Conservation (phyloP, 129 eudicot genomes). For the Arctium lappa region DNA sequence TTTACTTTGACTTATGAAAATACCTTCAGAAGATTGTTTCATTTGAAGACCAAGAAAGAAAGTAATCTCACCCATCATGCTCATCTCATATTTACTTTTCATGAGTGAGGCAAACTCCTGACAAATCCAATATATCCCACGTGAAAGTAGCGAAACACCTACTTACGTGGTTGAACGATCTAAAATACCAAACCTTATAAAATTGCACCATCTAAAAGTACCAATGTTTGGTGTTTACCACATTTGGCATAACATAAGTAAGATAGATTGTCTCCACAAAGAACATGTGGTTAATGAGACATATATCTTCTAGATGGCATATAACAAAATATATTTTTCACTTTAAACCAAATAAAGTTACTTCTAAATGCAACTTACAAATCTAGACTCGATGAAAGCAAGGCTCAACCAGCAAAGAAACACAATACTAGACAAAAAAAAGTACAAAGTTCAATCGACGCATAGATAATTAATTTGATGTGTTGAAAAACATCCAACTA, state of each 20-base stretch:
- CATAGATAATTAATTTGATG: too few species aligned
- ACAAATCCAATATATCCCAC: not conserved
- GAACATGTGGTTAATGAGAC: not conserved
- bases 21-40: too few species aligned
- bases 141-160: not conserved
- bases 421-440: not conserved
- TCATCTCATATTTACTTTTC: too few species aligned
- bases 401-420: not conserved
- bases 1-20: too few species aligned
- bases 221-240: not conserved
- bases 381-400: not conserved
- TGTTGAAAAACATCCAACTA: not conserved
- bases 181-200: not conserved
- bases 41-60: too few species aligned
- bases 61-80: too few species aligned
- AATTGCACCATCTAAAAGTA: not conserved
- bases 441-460: not conserved
- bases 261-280: not conserved
- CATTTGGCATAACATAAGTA: not conserved
- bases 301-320: not conserved
- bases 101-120: too few species aligned
- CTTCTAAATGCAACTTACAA: not conserved
- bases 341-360: not conserved
- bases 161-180: not conserved
- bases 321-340: not conserved